phyloP scores from a whole-genome alignment of 2,329 filamentous ascomycete genomes.

The Fusarium denticulatum region DNA sequence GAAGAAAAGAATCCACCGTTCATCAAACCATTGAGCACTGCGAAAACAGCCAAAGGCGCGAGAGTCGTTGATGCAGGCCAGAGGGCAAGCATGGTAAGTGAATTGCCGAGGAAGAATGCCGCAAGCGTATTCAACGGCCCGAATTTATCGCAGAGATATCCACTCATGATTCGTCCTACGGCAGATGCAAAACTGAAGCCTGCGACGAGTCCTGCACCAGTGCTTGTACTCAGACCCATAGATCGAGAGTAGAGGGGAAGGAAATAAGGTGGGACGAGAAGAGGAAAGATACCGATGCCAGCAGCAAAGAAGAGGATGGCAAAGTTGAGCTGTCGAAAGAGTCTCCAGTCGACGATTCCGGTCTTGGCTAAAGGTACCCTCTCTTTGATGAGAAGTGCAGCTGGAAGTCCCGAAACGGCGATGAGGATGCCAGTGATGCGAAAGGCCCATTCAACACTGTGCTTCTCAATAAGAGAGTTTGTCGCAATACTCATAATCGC shows the following conservation, averaged over 20 bases:
- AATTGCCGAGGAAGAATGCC: slow-evolving; percentile 60
- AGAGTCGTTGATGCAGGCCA: slow-evolving; percentile 69
- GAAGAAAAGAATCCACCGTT: slow-evolving; percentile 73
- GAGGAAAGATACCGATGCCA: slow-evolving; percentile 66
- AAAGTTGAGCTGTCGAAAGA: slow-evolving; percentile 64
- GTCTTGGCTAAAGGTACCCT: slow-evolving; percentile 39
- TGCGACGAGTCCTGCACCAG: slow-evolving; percentile 67
- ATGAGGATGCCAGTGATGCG: slow-evolving; percentile 63
- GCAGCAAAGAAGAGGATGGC: slow-evolving; percentile 62
- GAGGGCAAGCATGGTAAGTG: slow-evolving; percentile 67
- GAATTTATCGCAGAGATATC: slow-evolving; percentile 62
- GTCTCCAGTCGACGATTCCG: slow-evolving; percentile 61
- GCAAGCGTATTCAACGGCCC: slow-evolving; percentile 67
- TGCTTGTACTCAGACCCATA: slow-evolving; percentile 62
- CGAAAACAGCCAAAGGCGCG: slow-evolving; percentile 64
- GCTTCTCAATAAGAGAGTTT: slow-evolving; percentile 56
- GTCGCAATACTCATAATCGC: slow-evolving; percentile 61
- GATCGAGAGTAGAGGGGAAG: slow-evolving; percentile 65
- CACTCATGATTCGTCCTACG: slow-evolving; percentile 64
- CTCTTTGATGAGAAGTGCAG: slow-evolving; percentile 63
- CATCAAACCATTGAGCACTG: slow-evolving; percentile 66
- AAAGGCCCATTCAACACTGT: slow-evolving; percentile 63
- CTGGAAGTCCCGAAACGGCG: slow-evolving; percentile 64
- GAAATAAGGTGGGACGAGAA: slow-evolving; percentile 71
- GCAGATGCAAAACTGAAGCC: slow-evolving; percentile 71